A percentile compares a stretch with the other conserved stretches of the same genome.
These are phyloP conservation scores for Drosera capensis DNA, from an alignment of 148 eudicot species.

Conservation along the genomic window DNA sequence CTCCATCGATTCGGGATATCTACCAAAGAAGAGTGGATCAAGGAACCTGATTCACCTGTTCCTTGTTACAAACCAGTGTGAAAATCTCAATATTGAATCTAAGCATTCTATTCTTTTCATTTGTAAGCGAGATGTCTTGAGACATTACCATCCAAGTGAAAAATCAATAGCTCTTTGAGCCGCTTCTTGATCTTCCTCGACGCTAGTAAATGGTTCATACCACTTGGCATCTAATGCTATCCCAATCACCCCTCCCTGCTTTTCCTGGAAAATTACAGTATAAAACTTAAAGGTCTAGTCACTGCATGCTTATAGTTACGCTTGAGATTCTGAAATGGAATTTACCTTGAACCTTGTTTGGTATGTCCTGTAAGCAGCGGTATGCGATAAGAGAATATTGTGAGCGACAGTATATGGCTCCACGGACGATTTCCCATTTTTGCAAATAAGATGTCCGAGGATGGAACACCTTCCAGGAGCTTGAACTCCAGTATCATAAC, in stretches of 20 bases:
- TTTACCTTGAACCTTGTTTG: slow-evolving; percentile 66
- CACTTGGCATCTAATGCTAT: slow-evolving; percentile 79
- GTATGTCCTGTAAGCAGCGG: slow-evolving; percentile 51
- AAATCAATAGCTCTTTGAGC: slow-evolving; percentile 82
- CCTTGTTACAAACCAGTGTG: slow-evolving; percentile 9
- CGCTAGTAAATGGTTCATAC: slow-evolving; percentile 66
- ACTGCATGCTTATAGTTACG: not conserved
- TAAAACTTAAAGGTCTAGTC: not conserved
- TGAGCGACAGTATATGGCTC: slow-evolving; percentile 91
- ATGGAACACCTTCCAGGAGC: slow-evolving; percentile 95
- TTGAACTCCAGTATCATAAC: slow-evolving; percentile 75
- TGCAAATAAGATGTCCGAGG: slow-evolving; percentile 58
- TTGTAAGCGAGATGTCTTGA: not conserved
- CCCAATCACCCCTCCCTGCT: slow-evolving; percentile 68
- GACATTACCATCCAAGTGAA: slow-evolving; percentile 63
- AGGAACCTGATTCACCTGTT: slow-evolving; percentile 61
- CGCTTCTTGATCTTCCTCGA: slow-evolving; percentile 63
- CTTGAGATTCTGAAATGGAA: not conserved
- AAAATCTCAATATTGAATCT: not conserved
- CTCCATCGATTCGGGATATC: slow-evolving; percentile 78
- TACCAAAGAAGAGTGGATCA: slow-evolving; percentile 75
- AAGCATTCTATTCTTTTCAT: not conserved
- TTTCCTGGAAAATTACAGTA: slow-evolving; percentile 22
- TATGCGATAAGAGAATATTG: slow-evolving; percentile 76
- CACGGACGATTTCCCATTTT: slow-evolving; percentile 52